Conservation (phyloP, 169 alveolate species). For the Miamiensis avidus region DNA sequence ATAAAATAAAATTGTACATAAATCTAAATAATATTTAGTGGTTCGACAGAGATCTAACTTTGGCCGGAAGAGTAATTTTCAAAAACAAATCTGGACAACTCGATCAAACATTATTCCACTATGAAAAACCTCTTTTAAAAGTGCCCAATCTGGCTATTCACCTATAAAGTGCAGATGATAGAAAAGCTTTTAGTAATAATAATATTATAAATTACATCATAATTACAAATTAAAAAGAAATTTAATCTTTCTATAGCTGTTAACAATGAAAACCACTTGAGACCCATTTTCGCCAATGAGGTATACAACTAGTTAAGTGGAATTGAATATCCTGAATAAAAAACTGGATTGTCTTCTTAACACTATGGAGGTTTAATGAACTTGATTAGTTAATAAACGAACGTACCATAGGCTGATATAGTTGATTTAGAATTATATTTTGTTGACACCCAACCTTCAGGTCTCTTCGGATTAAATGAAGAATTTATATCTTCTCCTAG, state of each 20-base stretch:
- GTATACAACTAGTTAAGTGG: constrained; percentile 47
- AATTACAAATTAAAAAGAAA: constrained; percentile 76
- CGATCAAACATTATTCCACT: constrained; percentile 75
- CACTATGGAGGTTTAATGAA: constrained; percentile 55
- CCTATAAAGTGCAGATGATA: constrained; percentile 86
- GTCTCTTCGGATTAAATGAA: constrained; percentile 92
- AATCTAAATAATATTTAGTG: constrained; percentile 52
- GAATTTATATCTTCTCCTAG: constrained; percentile 95
- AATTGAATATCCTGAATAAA: constrained; percentile 6
- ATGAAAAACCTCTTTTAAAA: constrained; percentile 88
- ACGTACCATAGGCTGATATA: constrained; percentile 52
- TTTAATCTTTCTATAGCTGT: constrained; percentile 89
- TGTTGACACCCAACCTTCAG: constrained; percentile 90
- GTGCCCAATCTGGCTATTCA: constrained; percentile 96
- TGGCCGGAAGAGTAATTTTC: constrained; percentile 94
- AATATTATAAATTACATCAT: constrained; percentile 21
- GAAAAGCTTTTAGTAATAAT: constrained; percentile 48
- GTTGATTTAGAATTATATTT: constrained; percentile 90
- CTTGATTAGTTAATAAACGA: constrained; percentile 49
- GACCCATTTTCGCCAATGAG: constrained; percentile 56
- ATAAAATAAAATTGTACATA: too few relatives aligned
- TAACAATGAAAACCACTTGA: constrained; percentile 55
- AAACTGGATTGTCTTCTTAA: constrained; percentile 29
- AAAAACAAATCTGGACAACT: constrained; percentile 83
- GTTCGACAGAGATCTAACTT: constrained; percentile 96